Evolutionary conservation across 441 rosid species (phyloP), one percentile per base, ranked within the genome.

Genomic region (Populus hybrid): DNA sequence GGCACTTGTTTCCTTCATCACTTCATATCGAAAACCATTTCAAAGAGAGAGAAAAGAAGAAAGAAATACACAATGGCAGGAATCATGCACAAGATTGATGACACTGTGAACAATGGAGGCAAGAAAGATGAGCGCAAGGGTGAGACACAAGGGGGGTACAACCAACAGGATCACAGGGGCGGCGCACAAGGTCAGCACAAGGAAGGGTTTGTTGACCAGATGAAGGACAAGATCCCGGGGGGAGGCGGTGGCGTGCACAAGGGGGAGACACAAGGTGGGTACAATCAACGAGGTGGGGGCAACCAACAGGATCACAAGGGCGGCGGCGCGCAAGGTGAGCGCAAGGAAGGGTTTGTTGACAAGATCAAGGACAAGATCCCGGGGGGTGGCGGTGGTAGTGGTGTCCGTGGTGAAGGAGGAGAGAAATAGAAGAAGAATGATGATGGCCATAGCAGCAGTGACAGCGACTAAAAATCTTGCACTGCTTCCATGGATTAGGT

Each of bases 71-170:
- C 29, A 56, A 91, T 94, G 98, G 14, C 97, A 11, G 98, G 97
- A 84, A 86, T 93, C 70, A 86, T 91, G 40, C 76, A 88, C 86
- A 93, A 94, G 89, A 90, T 94, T 40, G 93, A 59, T 20, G 95
- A 87, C 76, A 87, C 91, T 31, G 97, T 94, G 69, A 90, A 89
- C 87, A 84, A 88, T 5, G 98, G 97, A 85, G 98, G 95, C 71
- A 82, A 86, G 73, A 81, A 88, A 70, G 87, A 82, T 36, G 82
- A 50, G 11, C 72, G 74, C 31, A 64, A 65, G 40, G 76, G 63
- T 2, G 81, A 72, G 23, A 82, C 73, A 6, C 18, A n/a, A 40
- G 45, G 3, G 2, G 45, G 45, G 45, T 11, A 8, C n/a, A 9
- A 2, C 3, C 42, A 38, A 10, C 3, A 38, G 1, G 45, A 10